Evolutionary conservation across 768 basidiomycete species (phyloP), one percentile per base, ranked within the genome.

Genomic region (Pholiota conissans): DNA sequence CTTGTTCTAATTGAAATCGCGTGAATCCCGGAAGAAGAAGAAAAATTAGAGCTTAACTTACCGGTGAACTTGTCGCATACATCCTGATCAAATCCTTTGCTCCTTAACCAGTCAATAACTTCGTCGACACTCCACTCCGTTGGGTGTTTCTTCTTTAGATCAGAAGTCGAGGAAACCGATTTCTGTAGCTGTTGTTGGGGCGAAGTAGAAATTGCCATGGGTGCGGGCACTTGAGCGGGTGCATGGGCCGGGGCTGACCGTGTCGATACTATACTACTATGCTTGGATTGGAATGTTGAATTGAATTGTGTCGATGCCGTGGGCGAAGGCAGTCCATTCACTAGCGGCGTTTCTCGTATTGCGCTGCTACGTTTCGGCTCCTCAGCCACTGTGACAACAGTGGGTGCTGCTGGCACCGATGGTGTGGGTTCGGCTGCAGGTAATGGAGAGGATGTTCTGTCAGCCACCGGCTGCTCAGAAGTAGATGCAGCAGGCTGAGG

Each of bases 11-110:
- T 18, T 30, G 7, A 29, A 16, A 27, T 24, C n/a, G 16, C 5
- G 39, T 28, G 30, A 7, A 26, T 49, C 22, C 28, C 24, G 58
- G 61, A 27, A 61, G 49, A 37, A 32, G 46, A 58, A 32, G 34
- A 30, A 10, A 20, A 52, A 42, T n/a, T n/a, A n/a, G n/a, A n/a
- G n/a, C n/a, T n/a, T n/a, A 2, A 54, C 84, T 59, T 63, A 93
- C 93, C 94, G 39, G 81, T 85, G 67, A 99, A 98, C 69, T 91
- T 95, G 55, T 85, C 83, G 63, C 89, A 89, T 3, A 95, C 87
- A 46, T 84, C 81, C 48, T 87, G 79, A 61, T 94, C 94, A 55
- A 98, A 97, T 2, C 91, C 91, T 74, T 90, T 93, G 30, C 73
- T 74, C 67, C 82, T 85, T 26, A 93, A 74, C 97, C 97, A 99